Conservation (phyloP, 1,139 yeast genomes). For the Suhomyces taliae region DNA sequence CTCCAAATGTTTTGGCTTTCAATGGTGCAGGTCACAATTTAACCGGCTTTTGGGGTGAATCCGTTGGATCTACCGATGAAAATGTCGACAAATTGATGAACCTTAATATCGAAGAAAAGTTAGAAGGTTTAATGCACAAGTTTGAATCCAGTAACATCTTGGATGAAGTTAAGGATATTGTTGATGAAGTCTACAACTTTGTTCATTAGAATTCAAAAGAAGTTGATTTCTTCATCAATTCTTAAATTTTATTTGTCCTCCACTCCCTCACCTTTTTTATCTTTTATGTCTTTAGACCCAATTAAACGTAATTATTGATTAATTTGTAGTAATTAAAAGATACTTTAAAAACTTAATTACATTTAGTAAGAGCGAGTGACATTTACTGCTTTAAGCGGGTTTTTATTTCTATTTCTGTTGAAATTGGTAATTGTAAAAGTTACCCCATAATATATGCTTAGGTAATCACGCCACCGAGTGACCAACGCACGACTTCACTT, state of each 20-base stretch:
- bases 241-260: too few relatives aligned
- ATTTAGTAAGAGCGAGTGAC: too few relatives aligned
- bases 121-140: conserved; percentile 22
- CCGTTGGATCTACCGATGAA: conserved; percentile 3
- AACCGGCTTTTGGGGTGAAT: conserved; percentile 63
- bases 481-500: not conserved
- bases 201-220: not conserved
- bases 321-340: too few relatives aligned
- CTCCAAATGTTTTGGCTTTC: conserved; percentile 87
- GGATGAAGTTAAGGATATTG: conserved; percentile 22
- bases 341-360: too few relatives aligned
- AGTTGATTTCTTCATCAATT: too few relatives aligned
- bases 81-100: not conserved
- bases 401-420: not conserved
- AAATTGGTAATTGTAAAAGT: too few relatives aligned
- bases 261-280: too few relatives aligned
- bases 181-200: conserved; percentile 21
- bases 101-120: conserved; percentile 15
- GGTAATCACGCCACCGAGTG: not conserved
- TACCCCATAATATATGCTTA: not conserved
- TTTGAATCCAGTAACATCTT: conserved; percentile 22
- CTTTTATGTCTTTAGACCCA: not conserved
- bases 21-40: conserved; percentile 91
- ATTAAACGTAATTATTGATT: too few relatives aligned
- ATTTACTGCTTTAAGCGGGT: too few relatives aligned